These are phyloP conservation scores for Ambrosia hybrid DNA, from an alignment of 140 eudicot species.

Conservation along the genomic window DNA sequence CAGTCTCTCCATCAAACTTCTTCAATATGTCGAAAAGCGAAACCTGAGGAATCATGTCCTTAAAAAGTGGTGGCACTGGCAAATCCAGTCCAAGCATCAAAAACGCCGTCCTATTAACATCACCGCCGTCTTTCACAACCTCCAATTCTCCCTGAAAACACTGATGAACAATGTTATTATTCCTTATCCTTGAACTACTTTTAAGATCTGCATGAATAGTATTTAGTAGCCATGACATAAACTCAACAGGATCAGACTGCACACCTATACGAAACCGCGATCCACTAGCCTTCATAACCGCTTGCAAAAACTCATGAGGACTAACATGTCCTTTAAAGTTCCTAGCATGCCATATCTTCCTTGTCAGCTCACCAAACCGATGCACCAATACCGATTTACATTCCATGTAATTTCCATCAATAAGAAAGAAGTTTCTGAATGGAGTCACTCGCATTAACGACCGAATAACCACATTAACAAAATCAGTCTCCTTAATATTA, in stretches of 20 bases:
- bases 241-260: constrained; percentile 91
- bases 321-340: constrained; percentile 99
- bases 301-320: constrained; percentile 96
- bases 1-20: constrained; percentile 92
- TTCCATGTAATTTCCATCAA: constrained; percentile 77
- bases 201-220: constrained; percentile 75
- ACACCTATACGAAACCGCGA: constrained; percentile 80
- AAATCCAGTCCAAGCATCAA: constrained; percentile 95
- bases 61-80: constrained; percentile 91
- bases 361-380: constrained; percentile 94
- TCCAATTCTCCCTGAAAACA: constrained; percentile 98
- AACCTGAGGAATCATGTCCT: constrained; percentile 94
- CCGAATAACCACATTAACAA: constrained; percentile 88
- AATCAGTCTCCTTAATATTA: constrained; percentile 64
- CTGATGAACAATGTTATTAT: constrained; percentile 62
- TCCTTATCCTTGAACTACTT: constrained; percentile 50
- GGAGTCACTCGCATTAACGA: constrained; percentile 83
- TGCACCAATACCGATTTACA: constrained; percentile 87
- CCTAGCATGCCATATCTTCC: constrained; percentile 95
- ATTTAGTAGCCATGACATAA: constrained; percentile 92
- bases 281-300: constrained; percentile 90
- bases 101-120: constrained; percentile 78
- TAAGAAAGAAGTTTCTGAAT: constrained; percentile 39
- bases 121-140: constrained; percentile 71
- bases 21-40: constrained; percentile 90